Evolutionary conservation across 2,329 filamentous ascomycete genomes (phyloP).

Genomic region (Pseudonectria foliicola): DNA sequence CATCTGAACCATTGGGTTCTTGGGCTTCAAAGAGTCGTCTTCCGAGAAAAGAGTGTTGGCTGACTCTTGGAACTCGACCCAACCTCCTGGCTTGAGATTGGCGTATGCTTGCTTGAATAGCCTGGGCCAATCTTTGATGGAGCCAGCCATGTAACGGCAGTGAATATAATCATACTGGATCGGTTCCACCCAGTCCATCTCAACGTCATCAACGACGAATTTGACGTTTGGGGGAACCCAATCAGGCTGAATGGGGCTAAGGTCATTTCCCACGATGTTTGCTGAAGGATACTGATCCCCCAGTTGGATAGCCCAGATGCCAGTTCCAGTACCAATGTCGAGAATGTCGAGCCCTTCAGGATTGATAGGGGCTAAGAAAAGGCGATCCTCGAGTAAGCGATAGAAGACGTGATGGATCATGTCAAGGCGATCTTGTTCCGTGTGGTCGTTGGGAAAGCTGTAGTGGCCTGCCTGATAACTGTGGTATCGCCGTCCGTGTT

Average conservation of each 20-base stretch:
- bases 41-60: constrained; percentile 31
- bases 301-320: constrained; percentile 41
- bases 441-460: constrained; percentile 31
- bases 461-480: constrained; percentile 30
- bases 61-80: constrained; percentile 39
- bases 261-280: constrained; percentile 31
- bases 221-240: constrained; percentile 50
- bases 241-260: constrained; percentile 37
- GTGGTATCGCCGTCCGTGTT: constrained; percentile 36
- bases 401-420: constrained; percentile 30
- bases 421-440: constrained; percentile 32
- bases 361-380: constrained; percentile 31
- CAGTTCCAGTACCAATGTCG: constrained; percentile 40
- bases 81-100: constrained; percentile 39
- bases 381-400: constrained; percentile 25
- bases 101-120: constrained; percentile 18
- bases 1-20: constrained; percentile 28
- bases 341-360: constrained; percentile 32
- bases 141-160: constrained; percentile 27
- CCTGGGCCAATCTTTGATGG: constrained; percentile 25
- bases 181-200: constrained; percentile 42
- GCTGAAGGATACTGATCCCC: constrained; percentile 30
- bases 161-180: constrained; percentile 28
- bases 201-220: constrained; percentile 53
- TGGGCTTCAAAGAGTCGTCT: constrained; percentile 29